Evolutionary conservation across 2,329 filamentous ascomycete species (phyloP).

Genomic region (Sphaceloma murrayae): DNA sequence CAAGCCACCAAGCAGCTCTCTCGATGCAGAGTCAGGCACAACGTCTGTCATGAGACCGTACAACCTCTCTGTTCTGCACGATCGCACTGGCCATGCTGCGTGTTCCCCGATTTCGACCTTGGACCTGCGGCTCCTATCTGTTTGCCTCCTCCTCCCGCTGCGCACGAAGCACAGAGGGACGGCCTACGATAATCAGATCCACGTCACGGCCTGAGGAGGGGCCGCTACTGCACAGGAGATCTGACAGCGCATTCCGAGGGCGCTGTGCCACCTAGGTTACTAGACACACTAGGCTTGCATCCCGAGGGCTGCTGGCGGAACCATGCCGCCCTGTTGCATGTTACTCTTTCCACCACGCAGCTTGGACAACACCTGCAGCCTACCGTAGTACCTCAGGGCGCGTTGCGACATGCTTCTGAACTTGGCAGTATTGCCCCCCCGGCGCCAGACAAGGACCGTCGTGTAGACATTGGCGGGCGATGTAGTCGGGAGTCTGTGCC

Average conservation of each 20-base stretch:
- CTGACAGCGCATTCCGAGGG: constrained; percentile 5
- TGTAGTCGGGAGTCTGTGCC: no score
- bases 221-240: background rate
- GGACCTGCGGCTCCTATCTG: background rate
- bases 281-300: background rate
- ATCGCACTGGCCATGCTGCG: constrained; percentile 3
- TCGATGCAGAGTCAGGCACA: constrained; percentile 13
- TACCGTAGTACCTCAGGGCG: background rate
- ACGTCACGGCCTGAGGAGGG: background rate
- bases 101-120: constrained; percentile 4
- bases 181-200: constrained; percentile 12
- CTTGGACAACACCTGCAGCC: background rate
- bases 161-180: constrained; percentile 11
- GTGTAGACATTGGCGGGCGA: no score
- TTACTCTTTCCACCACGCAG: background rate
- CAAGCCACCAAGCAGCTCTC: constrained; percentile 11
- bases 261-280: constrained; percentile 5
- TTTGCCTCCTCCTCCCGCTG: constrained; percentile 1
- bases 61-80: constrained; percentile 8
- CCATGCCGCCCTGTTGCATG: background rate
- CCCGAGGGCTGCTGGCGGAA: background rate
- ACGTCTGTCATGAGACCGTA: constrained; percentile 8
- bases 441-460: no score
- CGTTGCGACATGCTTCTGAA: no score
- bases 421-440: no score